phyloP scores from a whole-genome alignment of 2,329 filamentous ascomycete genomes.

The Mycocentrospora acerina region DNA sequence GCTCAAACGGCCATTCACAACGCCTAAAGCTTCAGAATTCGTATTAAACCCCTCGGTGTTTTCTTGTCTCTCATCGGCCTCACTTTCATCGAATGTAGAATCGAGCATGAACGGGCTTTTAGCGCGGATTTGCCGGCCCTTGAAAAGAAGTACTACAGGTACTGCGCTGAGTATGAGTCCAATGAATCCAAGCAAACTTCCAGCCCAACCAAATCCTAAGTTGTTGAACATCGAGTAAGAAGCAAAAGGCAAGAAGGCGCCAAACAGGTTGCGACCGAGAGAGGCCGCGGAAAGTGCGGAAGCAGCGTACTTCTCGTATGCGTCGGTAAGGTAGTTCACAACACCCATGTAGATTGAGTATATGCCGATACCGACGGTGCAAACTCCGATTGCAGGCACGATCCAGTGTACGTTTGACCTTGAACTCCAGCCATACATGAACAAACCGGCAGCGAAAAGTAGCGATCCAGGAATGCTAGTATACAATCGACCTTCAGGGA shows the following conservation, averaged over 20 bases:
- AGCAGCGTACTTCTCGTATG: conserved; percentile 52
- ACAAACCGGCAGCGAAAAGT: conserved; percentile 34
- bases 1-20: too few species aligned
- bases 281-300: conserved; percentile 51
- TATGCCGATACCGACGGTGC: conserved; percentile 30
- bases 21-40: too few species aligned
- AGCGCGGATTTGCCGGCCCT: conserved; percentile 43
- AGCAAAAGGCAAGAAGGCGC: conserved; percentile 49
- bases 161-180: conserved; percentile 43
- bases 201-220: conserved; percentile 48
- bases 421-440: conserved; percentile 32
- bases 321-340: conserved; percentile 52
- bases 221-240: conserved; percentile 44
- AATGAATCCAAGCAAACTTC: conserved; percentile 47
- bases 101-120: conserved; percentile 42
- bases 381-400: conserved; percentile 27
- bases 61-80: conserved; percentile 6
- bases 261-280: conserved; percentile 49
- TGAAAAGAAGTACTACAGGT: conserved; percentile 45
- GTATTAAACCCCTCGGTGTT: too few species aligned
- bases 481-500: conserved; percentile 49
- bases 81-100: conserved; percentile 22
- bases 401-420: conserved; percentile 40
- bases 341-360: conserved; percentile 49
- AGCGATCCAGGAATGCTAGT: conserved; percentile 46